A percentile compares a stretch with the other conserved stretches of the same genome.
Conservation (phyloP, 2,329 filamentous ascomycete genomes). For the Xylogone sp. region DNA sequence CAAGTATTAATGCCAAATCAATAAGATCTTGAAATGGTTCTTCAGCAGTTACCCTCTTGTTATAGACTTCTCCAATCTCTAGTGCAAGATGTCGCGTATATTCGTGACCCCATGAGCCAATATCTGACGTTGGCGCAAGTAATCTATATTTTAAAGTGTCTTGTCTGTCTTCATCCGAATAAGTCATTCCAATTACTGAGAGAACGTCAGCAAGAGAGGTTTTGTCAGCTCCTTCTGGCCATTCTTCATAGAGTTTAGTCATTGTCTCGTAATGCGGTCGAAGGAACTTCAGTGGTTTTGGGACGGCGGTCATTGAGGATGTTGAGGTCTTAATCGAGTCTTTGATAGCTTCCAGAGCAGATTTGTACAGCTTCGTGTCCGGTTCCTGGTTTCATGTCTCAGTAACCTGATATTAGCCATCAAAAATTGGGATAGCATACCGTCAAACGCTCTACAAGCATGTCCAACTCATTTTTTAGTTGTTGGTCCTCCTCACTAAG, state of each 20-base stretch:
- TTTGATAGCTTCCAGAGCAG: slow-evolving; percentile 94
- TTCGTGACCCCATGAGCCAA: slow-evolving; percentile 97
- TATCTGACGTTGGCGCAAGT: slow-evolving; percentile 83
- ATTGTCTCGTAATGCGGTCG: slow-evolving; percentile 93
- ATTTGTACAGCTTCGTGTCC: slow-evolving; percentile 83
- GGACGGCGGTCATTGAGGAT: slow-evolving; percentile 98
- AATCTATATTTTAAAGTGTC: slow-evolving; percentile 96
- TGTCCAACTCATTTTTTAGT: slow-evolving; percentile 95
- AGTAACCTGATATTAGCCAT: slow-evolving; percentile 7
- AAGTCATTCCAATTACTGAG: slow-evolving; percentile 98
- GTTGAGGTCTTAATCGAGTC: slow-evolving; percentile 98
- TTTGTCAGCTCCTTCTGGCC: slow-evolving; percentile 82
- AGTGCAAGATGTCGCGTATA: slow-evolving; percentile 94
- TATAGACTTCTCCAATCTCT: slow-evolving; percentile 93
- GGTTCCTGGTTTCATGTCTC: slow-evolving; percentile 60
- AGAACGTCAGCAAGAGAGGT: slow-evolving; percentile 89
- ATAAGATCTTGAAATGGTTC: slow-evolving; percentile 80
- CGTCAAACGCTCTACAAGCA: slow-evolving; percentile 93
- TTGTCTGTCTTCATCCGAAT: slow-evolving; percentile 91
- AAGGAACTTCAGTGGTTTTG: slow-evolving; percentile 96
- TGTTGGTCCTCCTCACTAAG: slow-evolving; percentile 97
- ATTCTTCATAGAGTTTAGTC: slow-evolving; percentile 83
- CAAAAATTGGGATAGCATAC: slow-evolving; percentile 43
- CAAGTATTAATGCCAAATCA: slow-evolving; percentile 76
- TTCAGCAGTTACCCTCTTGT: slow-evolving; percentile 80